These are phyloP conservation scores for Malassezia obtusa DNA, from an alignment of 1,284 basidiomycete species.

Conservation along the genomic window DNA sequence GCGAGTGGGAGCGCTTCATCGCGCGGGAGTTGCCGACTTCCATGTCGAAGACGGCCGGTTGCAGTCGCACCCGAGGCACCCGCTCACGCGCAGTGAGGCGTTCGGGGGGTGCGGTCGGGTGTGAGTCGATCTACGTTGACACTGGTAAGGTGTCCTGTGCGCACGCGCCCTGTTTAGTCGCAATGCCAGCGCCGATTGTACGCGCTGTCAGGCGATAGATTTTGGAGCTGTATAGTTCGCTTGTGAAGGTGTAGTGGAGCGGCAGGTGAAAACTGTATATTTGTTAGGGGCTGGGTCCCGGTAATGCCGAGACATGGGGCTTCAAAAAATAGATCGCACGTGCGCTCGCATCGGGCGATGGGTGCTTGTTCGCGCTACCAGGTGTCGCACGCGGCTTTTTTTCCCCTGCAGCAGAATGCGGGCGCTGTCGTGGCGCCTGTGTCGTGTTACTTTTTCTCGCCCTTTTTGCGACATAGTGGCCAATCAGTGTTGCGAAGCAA, in stretches of 20 bases:
- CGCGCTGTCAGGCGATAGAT: conserved; percentile 6
- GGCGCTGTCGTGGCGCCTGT: too few species aligned
- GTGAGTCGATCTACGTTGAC: background rate
- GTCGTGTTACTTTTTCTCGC: too few species aligned
- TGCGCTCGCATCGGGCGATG: too few species aligned
- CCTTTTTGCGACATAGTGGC: too few species aligned
- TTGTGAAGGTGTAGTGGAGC: conserved; percentile 1
- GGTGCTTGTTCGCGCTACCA: too few species aligned
- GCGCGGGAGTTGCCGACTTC: background rate
- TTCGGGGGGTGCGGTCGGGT: background rate
- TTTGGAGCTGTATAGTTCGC: conserved; percentile 19
- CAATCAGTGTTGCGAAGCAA: too few species aligned
- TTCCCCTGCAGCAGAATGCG: too few species aligned
- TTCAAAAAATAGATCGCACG: background rate
- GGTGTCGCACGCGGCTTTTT: too few species aligned
- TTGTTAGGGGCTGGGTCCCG: background rate
- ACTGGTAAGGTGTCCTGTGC: conserved; percentile 12
- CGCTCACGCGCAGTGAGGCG: background rate
- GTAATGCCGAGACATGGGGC: background rate
- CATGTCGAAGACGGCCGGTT: background rate
- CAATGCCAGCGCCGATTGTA: conserved; percentile 3
- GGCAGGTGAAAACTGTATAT: conserved; percentile 13
- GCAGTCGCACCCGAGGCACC: background rate
- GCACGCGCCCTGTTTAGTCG: conserved; percentile 4
- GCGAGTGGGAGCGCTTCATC: conserved; percentile 17